Percentiles rank a stretch among this genome's conserved stretches.
Evolutionary conservation across 2,329 filamentous ascomycete species (phyloP).

Genomic region (Knufia fluminis): DNA sequence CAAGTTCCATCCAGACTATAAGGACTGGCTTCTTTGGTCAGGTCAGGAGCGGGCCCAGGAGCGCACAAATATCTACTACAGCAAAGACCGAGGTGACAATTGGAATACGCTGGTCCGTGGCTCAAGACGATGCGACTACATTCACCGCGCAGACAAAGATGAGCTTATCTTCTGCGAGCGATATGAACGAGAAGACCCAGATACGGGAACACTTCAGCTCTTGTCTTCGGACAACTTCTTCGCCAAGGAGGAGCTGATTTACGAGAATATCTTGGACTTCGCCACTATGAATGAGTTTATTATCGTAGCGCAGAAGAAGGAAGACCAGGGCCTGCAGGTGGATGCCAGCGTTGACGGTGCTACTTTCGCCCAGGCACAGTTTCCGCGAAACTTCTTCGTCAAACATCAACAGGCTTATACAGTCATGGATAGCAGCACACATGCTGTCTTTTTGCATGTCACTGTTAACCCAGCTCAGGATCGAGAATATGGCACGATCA

Average conservation of each 20-base stretch:
- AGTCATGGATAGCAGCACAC: constrained; percentile 86
- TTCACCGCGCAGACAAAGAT: constrained; percentile 55
- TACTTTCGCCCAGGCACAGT: constrained; percentile 71
- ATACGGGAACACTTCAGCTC: constrained; percentile 57
- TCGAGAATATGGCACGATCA: constrained; percentile 69
- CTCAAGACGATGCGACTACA: constrained; percentile 78
- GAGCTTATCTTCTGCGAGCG: constrained; percentile 58
- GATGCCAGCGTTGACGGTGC: constrained; percentile 78
- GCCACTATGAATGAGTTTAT: constrained; percentile 97
- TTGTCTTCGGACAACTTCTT: constrained; percentile 75
- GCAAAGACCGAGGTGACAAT: constrained; percentile 64
- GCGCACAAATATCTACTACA: constrained; percentile 64
- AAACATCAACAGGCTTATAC: constrained; percentile 77
- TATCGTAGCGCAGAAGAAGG: constrained; percentile 58
- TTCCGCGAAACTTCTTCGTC: constrained; percentile 76
- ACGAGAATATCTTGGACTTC: constrained; percentile 69
- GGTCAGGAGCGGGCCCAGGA: constrained; percentile 57
- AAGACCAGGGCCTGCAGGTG: constrained; percentile 62
- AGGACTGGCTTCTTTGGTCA: constrained; percentile 88
- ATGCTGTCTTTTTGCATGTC: constrained; percentile 89
- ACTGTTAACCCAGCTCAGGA: constrained; percentile 59
- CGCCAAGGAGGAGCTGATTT: constrained; percentile 50
- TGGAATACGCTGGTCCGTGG: constrained; percentile 70
- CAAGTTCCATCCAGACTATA: constrained; percentile 73
- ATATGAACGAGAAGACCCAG: constrained; percentile 52